Base-by-base conservation (phyloP, 169 alveolate genomes). In the Cryptosporidium bovis region DNA sequence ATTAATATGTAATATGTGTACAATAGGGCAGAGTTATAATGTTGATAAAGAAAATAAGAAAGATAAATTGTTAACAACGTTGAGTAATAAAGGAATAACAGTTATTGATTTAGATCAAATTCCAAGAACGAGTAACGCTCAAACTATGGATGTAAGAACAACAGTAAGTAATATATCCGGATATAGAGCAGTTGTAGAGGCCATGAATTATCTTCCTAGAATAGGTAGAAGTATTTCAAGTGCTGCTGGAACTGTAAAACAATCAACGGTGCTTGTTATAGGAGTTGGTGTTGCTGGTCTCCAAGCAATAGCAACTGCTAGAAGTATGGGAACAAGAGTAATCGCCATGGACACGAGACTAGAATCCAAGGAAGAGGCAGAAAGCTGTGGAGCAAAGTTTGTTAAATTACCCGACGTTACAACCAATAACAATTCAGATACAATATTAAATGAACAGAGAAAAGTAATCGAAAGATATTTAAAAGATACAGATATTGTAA, bases 261-360 rank as follows among this genome's bases (percentile, higher is more conserved):
- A 93, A 36, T 92, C 95, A 24, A 68, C 82, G 33, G 94, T 93
- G 2, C 24, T 93, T 7, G 92, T 93, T 1, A 91, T 93, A 31
- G 95, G 96, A 83, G 92, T 90, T 46, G 96, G 95, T n/a, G 96
- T 93, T 64, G 95, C 96, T 31, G 96, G 96, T 3, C 71, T 93
- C 8, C 89, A 93, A 27, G 94, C 96, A 36, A 90, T 92, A 60
- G 95, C 94, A 13, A 92, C 94, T 20, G 94, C 94, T 33, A 92
- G 66, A 65, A 82, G 85, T 50, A 68, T 93, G 67, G 96, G 96
- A 56, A 92, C 95, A 12, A 68, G 71, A 40, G 93, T 92, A 3
- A 71, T 84, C 53, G 95, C 93, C 15, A 90, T 93, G 83, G 96
- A 93, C 62, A 77, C 94, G 3, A 66, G 95, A 64, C 20, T 90